These are phyloP conservation scores for Cyberlindnera subsufficiens DNA, from an alignment of 805 yeast species.

Conservation along the genomic window DNA sequence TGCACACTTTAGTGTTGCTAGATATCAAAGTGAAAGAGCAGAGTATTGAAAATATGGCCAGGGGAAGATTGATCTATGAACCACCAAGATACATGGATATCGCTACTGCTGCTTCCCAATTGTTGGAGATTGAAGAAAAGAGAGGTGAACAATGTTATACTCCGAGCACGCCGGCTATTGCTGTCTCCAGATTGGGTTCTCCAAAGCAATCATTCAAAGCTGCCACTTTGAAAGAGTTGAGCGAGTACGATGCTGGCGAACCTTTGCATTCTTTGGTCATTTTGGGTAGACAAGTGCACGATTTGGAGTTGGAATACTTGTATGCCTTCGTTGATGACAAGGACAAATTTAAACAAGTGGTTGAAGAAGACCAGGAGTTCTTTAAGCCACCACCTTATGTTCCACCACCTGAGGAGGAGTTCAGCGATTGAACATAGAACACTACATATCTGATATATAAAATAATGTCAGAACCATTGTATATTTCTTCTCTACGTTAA, in stretches of 20 bases:
- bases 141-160: conserved; percentile 77
- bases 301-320: conserved; percentile 81
- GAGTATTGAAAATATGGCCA: conserved; percentile 86
- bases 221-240: conserved; percentile 72
- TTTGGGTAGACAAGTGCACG: conserved; percentile 92
- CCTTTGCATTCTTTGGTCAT: conserved; percentile 90
- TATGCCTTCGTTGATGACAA: conserved; percentile 66
- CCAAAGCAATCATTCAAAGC: conserved; percentile 79
- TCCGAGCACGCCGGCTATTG: conserved; percentile 86
- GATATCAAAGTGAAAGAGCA: conserved; percentile 98
- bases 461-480: no score
- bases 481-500: no score
- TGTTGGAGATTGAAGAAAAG: conserved; percentile 79
- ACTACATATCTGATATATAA: background rate
- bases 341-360: conserved; percentile 39
- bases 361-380: conserved; percentile 53
- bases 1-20: conserved; percentile 81
- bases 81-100: conserved; percentile 97
- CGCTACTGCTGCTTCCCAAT: conserved; percentile 80
- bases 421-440: conserved; percentile 13
- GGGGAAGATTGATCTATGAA: conserved; percentile 87
- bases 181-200: conserved; percentile 87
- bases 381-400: conserved; percentile 71
- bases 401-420: conserved; percentile 38
- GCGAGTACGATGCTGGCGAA: conserved; percentile 85